Conservation (phyloP, 768 basidiomycete genomes). For the Gelatoporia subvermispora region DNA sequence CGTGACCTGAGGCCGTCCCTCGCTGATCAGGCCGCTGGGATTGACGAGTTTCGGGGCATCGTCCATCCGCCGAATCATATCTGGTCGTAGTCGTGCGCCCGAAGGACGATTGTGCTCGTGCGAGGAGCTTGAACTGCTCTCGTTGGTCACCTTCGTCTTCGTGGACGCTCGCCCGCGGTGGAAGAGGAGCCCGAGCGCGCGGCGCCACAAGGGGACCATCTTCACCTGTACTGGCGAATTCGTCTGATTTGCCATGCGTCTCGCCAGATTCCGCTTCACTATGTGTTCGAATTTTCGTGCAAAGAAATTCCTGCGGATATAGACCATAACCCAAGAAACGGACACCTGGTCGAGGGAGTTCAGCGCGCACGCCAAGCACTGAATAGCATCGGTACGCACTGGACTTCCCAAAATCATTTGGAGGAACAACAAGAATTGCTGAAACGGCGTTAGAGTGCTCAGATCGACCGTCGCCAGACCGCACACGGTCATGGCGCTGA, state of each 20-base stretch:
- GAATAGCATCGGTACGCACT: constrained; percentile 38
- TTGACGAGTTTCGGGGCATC: constrained; percentile 63
- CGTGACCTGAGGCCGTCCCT: constrained; percentile 27
- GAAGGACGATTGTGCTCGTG: constrained; percentile 3
- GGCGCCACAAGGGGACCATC: constrained; percentile 19
- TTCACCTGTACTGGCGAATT: constrained; percentile 16
- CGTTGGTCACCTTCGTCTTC: not conserved
- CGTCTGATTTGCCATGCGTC: constrained; percentile 9
- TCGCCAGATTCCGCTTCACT: constrained; percentile 38
- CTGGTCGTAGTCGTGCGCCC: constrained; percentile 39
- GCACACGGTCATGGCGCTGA: constrained; percentile 75
- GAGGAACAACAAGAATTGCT: constrained; percentile 65
- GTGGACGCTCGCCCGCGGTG: not conserved
- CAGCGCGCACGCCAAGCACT: not conserved
- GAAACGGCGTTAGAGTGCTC: constrained; percentile 63
- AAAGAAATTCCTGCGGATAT: constrained; percentile 71
- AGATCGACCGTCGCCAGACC: constrained; percentile 70
- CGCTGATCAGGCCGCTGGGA: constrained; percentile 69
- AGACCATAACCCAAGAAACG: constrained; percentile 82
- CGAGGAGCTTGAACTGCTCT: not conserved
- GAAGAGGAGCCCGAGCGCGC: not conserved
- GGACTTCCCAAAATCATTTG: constrained; percentile 77
- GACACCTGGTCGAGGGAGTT: constrained; percentile 44
- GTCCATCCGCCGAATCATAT: constrained; percentile 78
- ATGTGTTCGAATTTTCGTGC: constrained; percentile 61